Evolutionary conservation across 2,329 filamentous ascomycete species (phyloP).

Genomic region (Colletotrichum siamense): DNA sequence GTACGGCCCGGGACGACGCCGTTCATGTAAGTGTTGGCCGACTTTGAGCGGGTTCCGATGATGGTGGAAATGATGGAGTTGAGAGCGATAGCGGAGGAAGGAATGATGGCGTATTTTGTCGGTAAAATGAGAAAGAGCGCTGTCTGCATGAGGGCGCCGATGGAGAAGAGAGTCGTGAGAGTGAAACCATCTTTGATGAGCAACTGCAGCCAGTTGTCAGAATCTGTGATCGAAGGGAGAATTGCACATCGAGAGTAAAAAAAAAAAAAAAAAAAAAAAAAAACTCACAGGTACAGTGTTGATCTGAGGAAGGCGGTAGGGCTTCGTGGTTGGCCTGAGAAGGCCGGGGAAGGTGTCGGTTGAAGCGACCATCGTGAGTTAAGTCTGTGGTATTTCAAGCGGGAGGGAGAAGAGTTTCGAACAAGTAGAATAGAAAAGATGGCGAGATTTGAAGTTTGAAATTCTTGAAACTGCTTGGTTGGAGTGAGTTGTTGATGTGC

Average conservation of each 20-base stretch:
- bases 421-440: not conserved
- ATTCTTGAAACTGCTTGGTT: not conserved
- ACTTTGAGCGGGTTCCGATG: slow-evolving; percentile 25
- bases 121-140: slow-evolving; percentile 37
- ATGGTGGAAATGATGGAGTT: slow-evolving; percentile 35
- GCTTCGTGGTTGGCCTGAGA: not conserved
- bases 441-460: not conserved
- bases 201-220: not conserved
- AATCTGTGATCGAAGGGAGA: not conserved
- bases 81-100: slow-evolving; percentile 32
- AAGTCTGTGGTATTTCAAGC: not conserved
- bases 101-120: slow-evolving; percentile 38
- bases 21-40: slow-evolving; percentile 25
- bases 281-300: not conserved
- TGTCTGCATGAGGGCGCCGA: slow-evolving; percentile 40
- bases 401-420: not conserved
- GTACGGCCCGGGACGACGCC: slow-evolving; percentile 36
- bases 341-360: not conserved
- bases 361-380: not conserved
- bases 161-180: slow-evolving; percentile 33
- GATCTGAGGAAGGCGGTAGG: not conserved
- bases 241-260: not conserved
- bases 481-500: not conserved
- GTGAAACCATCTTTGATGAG: slow-evolving; percentile 38
- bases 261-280: not conserved